Percentiles rank a stretch among this genome's conserved stretches.
phyloP scores from a whole-genome alignment of 768 basidiomycete genomes.

The Boletellus emodensis region DNA sequence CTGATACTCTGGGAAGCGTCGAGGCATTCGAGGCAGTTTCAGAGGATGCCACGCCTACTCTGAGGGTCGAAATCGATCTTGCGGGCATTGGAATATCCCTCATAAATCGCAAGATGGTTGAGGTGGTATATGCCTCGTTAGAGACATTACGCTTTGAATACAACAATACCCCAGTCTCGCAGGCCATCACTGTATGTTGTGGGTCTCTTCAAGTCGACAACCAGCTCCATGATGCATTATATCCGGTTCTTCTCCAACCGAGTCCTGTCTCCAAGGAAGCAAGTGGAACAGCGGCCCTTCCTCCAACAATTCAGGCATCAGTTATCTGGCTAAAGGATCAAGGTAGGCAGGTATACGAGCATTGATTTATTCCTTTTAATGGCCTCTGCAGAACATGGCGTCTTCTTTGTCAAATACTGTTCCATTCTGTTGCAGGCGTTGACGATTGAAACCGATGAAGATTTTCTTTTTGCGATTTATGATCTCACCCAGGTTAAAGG shows the following conservation, averaged over 20 bases:
- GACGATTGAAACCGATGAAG: slow-evolving; percentile 96
- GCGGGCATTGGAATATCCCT: slow-evolving; percentile 92
- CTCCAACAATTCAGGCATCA: slow-evolving; percentile 87
- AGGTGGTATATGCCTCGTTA: slow-evolving; percentile 85
- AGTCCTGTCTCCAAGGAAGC: slow-evolving; percentile 79
- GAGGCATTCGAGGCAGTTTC: slow-evolving; percentile 85
- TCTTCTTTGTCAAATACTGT: slow-evolving; percentile 96
- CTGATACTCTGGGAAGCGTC: slow-evolving; percentile 63
- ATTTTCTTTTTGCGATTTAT: slow-evolving; percentile 86
- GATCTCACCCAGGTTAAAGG: slow-evolving; percentile 91
- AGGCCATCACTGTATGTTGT: slow-evolving; percentile 74
- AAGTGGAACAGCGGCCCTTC: slow-evolving; percentile 63
- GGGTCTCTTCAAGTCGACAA: slow-evolving; percentile 95
- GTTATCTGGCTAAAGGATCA: slow-evolving; percentile 90
- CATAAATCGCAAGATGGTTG: slow-evolving; percentile 80
- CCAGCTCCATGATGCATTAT: slow-evolving; percentile 93
- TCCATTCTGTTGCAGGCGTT: slow-evolving; percentile 90
- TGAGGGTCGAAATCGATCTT: slow-evolving; percentile 70
- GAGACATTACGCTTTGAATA: slow-evolving; percentile 82
- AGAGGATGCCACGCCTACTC: slow-evolving; percentile 62
- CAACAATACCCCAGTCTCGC: slow-evolving; percentile 70
- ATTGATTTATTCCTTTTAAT: not conserved
- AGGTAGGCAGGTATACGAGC: slow-evolving; percentile 43
- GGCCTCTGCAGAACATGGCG: slow-evolving; percentile 76
- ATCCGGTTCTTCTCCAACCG: slow-evolving; percentile 92